A percentile compares a stretch with the other conserved stretches of the same genome.
These are phyloP conservation scores for Rhododendron mucronatum DNA, from an alignment of 148 eudicot genomes.

Conservation along the genomic window DNA sequence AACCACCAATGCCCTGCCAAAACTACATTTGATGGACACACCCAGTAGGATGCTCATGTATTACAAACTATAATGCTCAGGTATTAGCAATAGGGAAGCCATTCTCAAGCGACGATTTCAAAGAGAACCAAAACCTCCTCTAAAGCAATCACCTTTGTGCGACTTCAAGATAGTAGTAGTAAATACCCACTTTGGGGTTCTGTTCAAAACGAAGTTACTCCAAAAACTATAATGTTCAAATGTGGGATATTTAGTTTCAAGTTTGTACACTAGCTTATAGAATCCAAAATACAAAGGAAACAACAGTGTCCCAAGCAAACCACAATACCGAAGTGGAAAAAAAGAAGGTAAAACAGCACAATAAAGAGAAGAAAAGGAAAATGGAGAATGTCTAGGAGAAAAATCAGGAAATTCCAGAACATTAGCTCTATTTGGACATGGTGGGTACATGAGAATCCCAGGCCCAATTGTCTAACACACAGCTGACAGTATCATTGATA, in stretches of 20 bases:
- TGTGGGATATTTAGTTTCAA: not conserved
- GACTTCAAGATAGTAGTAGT: not conserved
- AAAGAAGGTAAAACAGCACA: not conserved
- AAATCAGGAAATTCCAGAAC: not conserved
- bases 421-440: conserved; percentile 29
- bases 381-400: not conserved
- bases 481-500: conserved; percentile 29
- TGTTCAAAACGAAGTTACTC: not conserved
- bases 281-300: not conserved
- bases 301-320: conserved; percentile 1
- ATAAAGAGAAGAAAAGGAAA: not conserved
- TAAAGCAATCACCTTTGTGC: not conserved
- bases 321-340: not conserved
- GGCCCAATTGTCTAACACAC: conserved; percentile 48
- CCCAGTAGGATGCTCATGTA: not conserved
- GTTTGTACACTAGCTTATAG: not conserved
- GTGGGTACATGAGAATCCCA: conserved; percentile 32
- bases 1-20: not conserved
- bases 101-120: not conserved
- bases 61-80: not conserved
- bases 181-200: not conserved
- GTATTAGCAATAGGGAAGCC: not conserved
- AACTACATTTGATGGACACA: not conserved
- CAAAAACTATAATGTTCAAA: not conserved
- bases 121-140: not conserved